Percentiles rank a stretch among this genome's conserved stretches.
These are phyloP conservation scores for Mortierella sp. DNA, from an alignment of 371 early-diverging fungal species.

Conservation along the genomic window DNA sequence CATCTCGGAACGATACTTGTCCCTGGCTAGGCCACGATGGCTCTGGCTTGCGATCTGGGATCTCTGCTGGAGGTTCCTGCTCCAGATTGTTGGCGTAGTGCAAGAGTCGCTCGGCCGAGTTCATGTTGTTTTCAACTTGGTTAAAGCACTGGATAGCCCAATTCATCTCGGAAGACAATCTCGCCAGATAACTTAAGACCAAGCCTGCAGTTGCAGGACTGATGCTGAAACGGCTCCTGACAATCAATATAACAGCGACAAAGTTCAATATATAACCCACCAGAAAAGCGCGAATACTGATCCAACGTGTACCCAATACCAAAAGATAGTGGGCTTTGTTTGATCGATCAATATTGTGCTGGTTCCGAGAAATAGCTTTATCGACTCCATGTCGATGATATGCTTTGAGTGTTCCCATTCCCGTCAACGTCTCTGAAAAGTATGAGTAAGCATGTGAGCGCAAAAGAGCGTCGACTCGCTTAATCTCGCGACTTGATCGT, in stretches of 20 bases:
- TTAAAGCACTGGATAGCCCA: conserved; percentile 76
- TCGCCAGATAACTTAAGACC: conserved; percentile 41
- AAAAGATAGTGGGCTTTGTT: conserved; percentile 28
- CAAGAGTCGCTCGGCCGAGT: conserved; percentile 63
- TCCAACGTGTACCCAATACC: conserved; percentile 29
- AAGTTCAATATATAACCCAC: conserved; percentile 38
- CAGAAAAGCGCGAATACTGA: conserved; percentile 16
- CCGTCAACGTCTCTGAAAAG: conserved; percentile 68
- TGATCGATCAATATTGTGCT: conserved; percentile 36
- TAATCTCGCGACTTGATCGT: conserved; percentile 73
- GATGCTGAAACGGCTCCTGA: conserved; percentile 21
- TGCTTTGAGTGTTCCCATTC: conserved; percentile 67
- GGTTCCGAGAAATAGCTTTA: conserved; percentile 37
- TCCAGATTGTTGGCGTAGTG: conserved; percentile 66
- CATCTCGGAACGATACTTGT: conserved; percentile 27
- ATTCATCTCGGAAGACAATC: conserved; percentile 67
- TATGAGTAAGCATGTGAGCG: conserved; percentile 65
- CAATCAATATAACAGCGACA: conserved; percentile 28
- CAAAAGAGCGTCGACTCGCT: conserved; percentile 74
- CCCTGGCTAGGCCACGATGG: conserved; percentile 40
- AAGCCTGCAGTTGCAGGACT: conserved; percentile 42
- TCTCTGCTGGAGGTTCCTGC: conserved; percentile 61
- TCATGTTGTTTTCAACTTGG: conserved; percentile 51
- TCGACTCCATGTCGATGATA: conserved; percentile 59
- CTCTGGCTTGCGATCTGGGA: conserved; percentile 23